A percentile compares a stretch with the other conserved stretches of the same genome.
phyloP scores from a whole-genome alignment of 1,284 basidiomycete species.

The Coniferiporia sulphurascens region DNA sequence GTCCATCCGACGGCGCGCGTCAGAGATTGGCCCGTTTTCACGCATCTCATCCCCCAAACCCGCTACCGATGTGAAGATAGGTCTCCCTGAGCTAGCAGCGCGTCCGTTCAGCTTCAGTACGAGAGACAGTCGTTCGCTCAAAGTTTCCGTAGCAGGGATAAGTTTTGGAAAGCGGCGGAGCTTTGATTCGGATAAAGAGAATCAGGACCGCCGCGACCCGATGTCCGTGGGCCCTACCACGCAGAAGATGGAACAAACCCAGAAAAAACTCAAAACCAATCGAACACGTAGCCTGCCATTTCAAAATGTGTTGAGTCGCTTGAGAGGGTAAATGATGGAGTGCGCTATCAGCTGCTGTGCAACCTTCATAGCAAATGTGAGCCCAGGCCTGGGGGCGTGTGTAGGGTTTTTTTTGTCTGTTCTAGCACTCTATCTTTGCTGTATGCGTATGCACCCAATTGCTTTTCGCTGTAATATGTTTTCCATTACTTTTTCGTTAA shows the following conservation, averaged over 20 bases:
- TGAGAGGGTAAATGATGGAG: conserved; percentile 3
- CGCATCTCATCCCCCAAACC: neutral
- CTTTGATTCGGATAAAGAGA: conserved; percentile 1
- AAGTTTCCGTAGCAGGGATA: neutral
- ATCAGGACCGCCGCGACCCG: conserved; percentile 1
- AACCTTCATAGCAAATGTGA: no score
- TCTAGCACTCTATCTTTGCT: neutral
- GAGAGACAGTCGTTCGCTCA: conserved; percentile 7
- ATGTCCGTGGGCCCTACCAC: neutral
- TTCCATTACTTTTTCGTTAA: neutral
- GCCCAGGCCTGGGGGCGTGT: neutral
- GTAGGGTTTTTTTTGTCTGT: neutral
- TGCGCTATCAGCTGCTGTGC: neutral
- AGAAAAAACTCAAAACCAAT: conserved; percentile 1
- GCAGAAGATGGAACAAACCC: neutral
- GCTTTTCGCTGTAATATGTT: neutral
- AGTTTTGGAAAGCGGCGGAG: conserved; percentile 4
- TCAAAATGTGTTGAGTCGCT: conserved; percentile 11
- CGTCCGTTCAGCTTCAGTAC: neutral
- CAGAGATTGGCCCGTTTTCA: neutral
- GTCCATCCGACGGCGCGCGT: neutral
- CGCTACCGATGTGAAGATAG: neutral
- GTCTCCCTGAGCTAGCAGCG: neutral
- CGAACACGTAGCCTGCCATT: conserved; percentile 9
- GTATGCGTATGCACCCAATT: neutral